Conservation (phyloP, 495 filamentous ascomycete genomes). For the Pseudomonodictys pantanalensis region DNA sequence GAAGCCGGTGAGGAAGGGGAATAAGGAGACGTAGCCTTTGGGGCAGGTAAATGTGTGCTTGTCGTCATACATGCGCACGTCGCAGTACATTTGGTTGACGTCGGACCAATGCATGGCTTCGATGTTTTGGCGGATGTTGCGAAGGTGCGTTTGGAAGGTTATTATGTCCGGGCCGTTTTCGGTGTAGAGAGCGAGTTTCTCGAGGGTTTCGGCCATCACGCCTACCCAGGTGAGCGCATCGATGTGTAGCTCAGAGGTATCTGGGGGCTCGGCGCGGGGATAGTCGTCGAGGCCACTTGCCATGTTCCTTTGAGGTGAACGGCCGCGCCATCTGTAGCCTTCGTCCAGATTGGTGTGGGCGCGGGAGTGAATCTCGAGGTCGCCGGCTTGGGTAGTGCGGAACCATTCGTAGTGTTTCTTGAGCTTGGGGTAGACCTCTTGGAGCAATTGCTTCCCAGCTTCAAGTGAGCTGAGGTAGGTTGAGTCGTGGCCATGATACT, state of each 20-base stretch:
- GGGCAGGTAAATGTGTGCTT: constrained; percentile 85
- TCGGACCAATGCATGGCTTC: constrained; percentile 92
- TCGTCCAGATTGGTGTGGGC: constrained; percentile 79
- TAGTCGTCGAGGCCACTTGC: constrained; percentile 96
- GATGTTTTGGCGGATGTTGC: constrained; percentile 81
- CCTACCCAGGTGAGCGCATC: constrained; percentile 96
- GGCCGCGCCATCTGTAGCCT: constrained; percentile 93
- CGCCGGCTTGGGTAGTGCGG: constrained; percentile 81
- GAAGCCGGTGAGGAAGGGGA: constrained; percentile 85
- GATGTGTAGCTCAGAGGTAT: constrained; percentile 92
- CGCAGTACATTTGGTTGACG: constrained; percentile 77
- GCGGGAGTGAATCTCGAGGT: constrained; percentile 84
- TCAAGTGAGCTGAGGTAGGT: constrained; percentile 63
- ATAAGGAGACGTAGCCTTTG: constrained; percentile 90
- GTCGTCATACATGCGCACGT: constrained; percentile 90
- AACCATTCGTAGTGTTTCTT: constrained; percentile 92
- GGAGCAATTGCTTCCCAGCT: constrained; percentile 67
- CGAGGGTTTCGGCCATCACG: constrained; percentile 78
- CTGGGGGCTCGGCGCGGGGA: constrained; percentile 87
- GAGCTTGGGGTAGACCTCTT: constrained; percentile 83
- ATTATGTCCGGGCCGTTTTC: constrained; percentile 68
- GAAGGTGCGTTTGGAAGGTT: constrained; percentile 64
- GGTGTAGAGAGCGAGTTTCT: constrained; percentile 69
- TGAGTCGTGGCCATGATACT: constrained; percentile 35
- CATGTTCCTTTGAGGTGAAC: constrained; percentile 75